These are phyloP conservation scores for Aureobasidium sp. DNA, from an alignment of 2,329 filamentous ascomycete species.

Conservation along the genomic window DNA sequence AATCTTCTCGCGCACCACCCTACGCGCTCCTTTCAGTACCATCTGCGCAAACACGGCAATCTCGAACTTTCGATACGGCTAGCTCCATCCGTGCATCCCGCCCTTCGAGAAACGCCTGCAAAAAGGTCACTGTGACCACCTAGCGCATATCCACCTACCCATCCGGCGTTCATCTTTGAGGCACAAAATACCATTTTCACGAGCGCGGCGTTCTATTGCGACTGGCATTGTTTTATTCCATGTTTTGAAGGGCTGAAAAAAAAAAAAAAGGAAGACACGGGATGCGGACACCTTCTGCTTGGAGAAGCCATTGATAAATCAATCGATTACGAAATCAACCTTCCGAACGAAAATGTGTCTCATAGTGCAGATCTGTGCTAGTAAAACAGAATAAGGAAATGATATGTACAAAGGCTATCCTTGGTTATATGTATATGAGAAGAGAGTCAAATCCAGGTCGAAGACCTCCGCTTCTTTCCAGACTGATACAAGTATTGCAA, in stretches of 20 bases:
- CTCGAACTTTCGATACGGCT: not conserved
- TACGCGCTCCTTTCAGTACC: not conserved
- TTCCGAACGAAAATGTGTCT: not conserved
- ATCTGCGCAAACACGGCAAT: not conserved
- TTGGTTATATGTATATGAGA: not conserved
- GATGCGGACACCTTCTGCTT: not conserved
- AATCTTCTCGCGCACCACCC: not conserved
- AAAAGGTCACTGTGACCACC: not conserved
- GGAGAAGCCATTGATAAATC: not conserved
- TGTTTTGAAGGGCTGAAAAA: not conserved
- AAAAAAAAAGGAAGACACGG: not conserved
- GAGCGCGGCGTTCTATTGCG: constrained; percentile 8
- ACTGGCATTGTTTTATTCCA: not conserved
- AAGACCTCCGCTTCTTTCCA: not conserved
- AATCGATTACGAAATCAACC: not conserved
- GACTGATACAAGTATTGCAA: not conserved
- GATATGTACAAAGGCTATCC: not conserved
- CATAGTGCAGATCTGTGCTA: not conserved
- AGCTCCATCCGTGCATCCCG: not conserved
- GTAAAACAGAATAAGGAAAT: not conserved
- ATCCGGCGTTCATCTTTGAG: not conserved
- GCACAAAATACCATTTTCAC: not conserved
- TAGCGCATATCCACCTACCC: not conserved
- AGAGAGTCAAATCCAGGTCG: not conserved
- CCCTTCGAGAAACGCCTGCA: not conserved